These are phyloP conservation scores for Phytophthora sp. DNA, from an alignment of 352 stramenopile species.

Conservation along the genomic window DNA sequence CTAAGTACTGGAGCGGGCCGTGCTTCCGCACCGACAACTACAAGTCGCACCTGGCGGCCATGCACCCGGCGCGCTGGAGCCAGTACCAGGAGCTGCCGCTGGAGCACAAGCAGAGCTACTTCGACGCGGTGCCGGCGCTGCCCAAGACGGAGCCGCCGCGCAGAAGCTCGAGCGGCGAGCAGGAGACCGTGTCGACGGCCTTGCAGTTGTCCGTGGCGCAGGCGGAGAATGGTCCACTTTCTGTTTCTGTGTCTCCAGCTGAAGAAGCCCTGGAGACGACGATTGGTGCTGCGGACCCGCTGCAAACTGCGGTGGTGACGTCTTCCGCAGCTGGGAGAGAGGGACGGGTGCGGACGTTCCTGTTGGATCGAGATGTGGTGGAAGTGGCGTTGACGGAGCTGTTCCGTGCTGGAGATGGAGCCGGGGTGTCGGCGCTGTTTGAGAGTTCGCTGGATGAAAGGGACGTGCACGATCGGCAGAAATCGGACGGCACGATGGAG, in stretches of 20 bases:
- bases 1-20: conserved; percentile 29
- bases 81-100: conserved; percentile 19
- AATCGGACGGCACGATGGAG: conserved; percentile 26
- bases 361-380: conserved; percentile 32
- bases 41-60: conserved; percentile 24
- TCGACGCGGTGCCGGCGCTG: not conserved
- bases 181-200: not conserved
- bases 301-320: no score
- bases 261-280: no score
- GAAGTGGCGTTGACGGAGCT: not conserved
- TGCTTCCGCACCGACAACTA: conserved; percentile 35
- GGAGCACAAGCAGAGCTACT: conserved; percentile 12
- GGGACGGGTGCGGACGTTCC: conserved; percentile 2
- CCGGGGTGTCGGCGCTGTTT: conserved; percentile 1
- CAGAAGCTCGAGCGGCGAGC: not conserved
- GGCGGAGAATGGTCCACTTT: not conserved
- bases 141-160: not conserved
- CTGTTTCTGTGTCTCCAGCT: conserved; percentile 1
- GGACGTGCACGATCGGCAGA: conserved; percentile 14
- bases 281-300: no score
- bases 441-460: conserved; percentile 22
- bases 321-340: no score
- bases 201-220: no score
- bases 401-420: not conserved
- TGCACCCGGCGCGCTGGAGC: conserved; percentile 18